Base-by-base conservation (phyloP, 768 basidiomycete genomes). In the Suillus tomentosus region DNA sequence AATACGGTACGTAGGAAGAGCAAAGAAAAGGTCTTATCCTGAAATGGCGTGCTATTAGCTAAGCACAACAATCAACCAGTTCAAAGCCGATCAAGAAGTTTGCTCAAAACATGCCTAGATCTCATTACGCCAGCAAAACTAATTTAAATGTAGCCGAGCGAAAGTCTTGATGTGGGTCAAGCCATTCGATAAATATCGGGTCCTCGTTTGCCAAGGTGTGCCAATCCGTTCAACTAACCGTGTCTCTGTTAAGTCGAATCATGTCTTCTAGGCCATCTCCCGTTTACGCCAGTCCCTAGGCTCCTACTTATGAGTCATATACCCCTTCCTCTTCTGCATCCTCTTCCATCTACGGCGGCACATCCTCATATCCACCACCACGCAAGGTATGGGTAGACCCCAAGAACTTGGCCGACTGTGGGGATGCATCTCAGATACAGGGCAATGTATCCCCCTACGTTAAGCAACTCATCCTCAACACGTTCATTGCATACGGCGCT, bases 401-500 rank as follows among this genome's bases (percentile, higher is more conserved):
- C 8, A 77, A 81, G 19, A 76, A 82, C 2, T 77, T 90, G 58
- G 87, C 87, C n/a, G 74, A 86, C 71, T 80, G 82, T 69, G 84
- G 82, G 42, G 84, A 88, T 68, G 78, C 82, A 39, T 81, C 85
- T 24, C 72, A 79, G 36, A 86, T 90, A 69, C 73, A 77, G n/a
- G 90, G 90, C 5, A 90, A 88, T 67, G 87, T 83, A 6, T 81
- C 88, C 1, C 76, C 80, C 68, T 83, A 80, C 67, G 82, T 88
- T 62, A 91, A 91, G 68, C 87, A 87, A 65, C 80, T 91, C 62
- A 85, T 82, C 63, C 79, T 85, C 66, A 90, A 90, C 74, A 88
- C 87, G 0, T 87, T 86, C 73, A 83, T 83, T 64, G 80, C 84
- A 24, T 92, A 91, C 66, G 90, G 90, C n/a, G 87, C 90, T 22